These are phyloP conservation scores for Pseudozyma sp. DNA, from an alignment of 1,284 basidiomycete genomes.

Conservation along the genomic window DNA sequence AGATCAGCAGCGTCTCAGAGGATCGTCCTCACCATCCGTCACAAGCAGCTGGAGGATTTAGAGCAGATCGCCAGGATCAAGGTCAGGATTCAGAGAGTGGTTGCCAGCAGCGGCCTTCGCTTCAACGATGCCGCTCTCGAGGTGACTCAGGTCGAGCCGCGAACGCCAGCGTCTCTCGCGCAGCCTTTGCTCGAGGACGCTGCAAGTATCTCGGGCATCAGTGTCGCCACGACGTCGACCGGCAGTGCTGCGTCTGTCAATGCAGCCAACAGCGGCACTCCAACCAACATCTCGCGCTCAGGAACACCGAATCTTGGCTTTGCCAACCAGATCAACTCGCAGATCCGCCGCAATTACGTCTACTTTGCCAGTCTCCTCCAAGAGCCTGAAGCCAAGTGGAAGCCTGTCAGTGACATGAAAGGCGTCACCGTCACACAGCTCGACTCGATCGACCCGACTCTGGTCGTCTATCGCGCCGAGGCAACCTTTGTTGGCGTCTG, in stretches of 20 bases:
- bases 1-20: constrained; percentile 20
- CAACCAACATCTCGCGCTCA: constrained; percentile 74
- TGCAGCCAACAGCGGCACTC: constrained; percentile 12
- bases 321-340: constrained; percentile 74
- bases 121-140: constrained; percentile 51
- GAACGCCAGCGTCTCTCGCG: constrained; percentile 26
- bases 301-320: constrained; percentile 64
- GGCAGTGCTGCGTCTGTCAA: constrained; percentile 35
- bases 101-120: constrained; percentile 51
- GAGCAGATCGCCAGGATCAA: constrained; percentile 49
- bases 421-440: constrained; percentile 86
- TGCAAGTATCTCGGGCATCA: constrained; percentile 57
- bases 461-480: constrained; percentile 95
- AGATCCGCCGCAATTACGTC: constrained; percentile 93
- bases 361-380: constrained; percentile 95
- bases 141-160: constrained; percentile 29
- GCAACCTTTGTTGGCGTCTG: constrained; percentile 96
- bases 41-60: constrained; percentile 27
- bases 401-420: constrained; percentile 80
- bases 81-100: constrained; percentile 55
- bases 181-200: constrained; percentile 45
- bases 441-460: constrained; percentile 95
- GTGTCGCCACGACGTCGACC: constrained; percentile 46
- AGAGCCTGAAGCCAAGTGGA: constrained; percentile 99
- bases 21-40: constrained; percentile 30